These are phyloP conservation scores for Ambrosia trifida DNA, from an alignment of 129 eudicot genomes.

Conservation along the genomic window DNA sequence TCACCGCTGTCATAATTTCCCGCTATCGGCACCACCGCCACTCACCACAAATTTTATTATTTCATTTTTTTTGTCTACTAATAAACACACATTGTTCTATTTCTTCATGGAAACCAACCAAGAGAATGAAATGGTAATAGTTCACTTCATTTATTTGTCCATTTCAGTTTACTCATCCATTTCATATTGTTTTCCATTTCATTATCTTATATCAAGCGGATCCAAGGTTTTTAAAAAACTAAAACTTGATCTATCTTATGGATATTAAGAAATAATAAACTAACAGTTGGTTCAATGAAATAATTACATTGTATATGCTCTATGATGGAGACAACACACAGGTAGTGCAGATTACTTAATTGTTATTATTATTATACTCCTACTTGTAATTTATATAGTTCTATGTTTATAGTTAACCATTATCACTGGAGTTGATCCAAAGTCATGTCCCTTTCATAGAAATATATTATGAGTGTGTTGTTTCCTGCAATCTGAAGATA, in stretches of 20 bases:
- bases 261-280: neutral
- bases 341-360: slow-evolving; percentile 5
- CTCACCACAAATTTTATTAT: no score
- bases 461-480: slow-evolving; percentile 1
- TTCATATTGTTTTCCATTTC: no score
- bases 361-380: neutral
- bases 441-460: slow-evolving; percentile 7
- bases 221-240: no score
- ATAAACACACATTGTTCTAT: no score
- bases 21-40: no score
- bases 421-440: slow-evolving; percentile 8
- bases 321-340: slow-evolving; percentile 10
- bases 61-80: no score
- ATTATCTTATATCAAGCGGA: no score
- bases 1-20: no score
- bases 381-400: slow-evolving; percentile 19
- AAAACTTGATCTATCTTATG: neutral
- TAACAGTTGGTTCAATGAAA: neutral
- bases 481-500: neutral
- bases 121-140: no score
- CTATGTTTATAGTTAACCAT: slow-evolving; percentile 5
- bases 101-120: no score
- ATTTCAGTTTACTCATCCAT: no score
- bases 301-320: neutral
- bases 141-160: no score